Evolutionary conservation across 2,329 filamentous ascomycete genomes (phyloP).

Genomic region (Talaromyces sp.): DNA sequence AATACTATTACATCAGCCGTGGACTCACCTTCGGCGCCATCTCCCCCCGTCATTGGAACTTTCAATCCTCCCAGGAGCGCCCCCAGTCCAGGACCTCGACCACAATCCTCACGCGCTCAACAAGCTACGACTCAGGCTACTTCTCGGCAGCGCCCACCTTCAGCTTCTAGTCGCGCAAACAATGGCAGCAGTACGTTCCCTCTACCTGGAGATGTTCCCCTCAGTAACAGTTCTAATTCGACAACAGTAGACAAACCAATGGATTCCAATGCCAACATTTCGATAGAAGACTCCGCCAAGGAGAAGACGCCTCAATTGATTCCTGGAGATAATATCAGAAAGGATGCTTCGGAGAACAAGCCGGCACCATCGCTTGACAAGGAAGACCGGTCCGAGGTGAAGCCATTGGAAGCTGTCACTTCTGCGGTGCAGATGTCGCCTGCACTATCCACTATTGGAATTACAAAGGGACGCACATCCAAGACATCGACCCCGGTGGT

Average conservation of each 20-base stretch:
- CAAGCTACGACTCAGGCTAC: conserved; percentile 69
- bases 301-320: conserved; percentile 25
- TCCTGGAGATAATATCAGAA: conserved; percentile 34
- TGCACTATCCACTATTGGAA: conserved; percentile 19
- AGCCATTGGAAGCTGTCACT: conserved; percentile 29
- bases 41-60: conserved; percentile 70
- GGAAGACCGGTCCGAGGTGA: conserved; percentile 33
- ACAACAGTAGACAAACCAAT: conserved; percentile 31
- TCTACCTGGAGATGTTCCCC: conserved; percentile 28
- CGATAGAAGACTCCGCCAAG: conserved; percentile 46
- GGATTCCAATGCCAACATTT: conserved; percentile 55
- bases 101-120: conserved; percentile 67
- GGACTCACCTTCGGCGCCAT: conserved; percentile 67
- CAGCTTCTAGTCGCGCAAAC: conserved; percentile 56
- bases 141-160: conserved; percentile 57
- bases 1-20: conserved; percentile 49
- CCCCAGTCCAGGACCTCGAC: conserved; percentile 61
- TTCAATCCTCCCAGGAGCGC: conserved; percentile 58
- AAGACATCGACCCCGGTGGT: conserved; percentile 42
- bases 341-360: conserved; percentile 18
- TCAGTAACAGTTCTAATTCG: conserved; percentile 26
- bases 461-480: conserved; percentile 35
- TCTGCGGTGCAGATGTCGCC: conserved; percentile 31
- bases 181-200: conserved; percentile 49
- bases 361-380: conserved; percentile 29